Conservation (phyloP, 441 rosid genomes). For the Geranium incanum region DNA sequence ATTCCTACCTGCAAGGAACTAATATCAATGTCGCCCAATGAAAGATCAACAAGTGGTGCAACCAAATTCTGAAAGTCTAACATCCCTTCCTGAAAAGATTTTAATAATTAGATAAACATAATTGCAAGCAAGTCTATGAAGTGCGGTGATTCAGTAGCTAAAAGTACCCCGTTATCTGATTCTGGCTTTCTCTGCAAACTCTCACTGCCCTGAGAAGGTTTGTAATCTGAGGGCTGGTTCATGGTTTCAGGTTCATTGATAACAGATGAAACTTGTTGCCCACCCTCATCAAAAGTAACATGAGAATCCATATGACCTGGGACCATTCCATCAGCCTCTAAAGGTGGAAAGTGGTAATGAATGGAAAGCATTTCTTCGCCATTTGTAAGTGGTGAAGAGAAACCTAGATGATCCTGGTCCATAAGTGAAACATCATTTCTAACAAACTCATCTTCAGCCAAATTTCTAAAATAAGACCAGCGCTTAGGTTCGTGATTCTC, state of each 20-base stretch:
- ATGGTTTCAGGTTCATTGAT: constrained; percentile 30
- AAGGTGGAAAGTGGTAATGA: constrained; percentile 55
- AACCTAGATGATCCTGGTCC: constrained; percentile 53
- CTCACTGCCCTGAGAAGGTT: constrained; percentile 42
- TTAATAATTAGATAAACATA: constrained; percentile 11
- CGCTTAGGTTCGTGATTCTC: constrained; percentile 52
- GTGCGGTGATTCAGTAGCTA: constrained; percentile 13
- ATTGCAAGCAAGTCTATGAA: neutral
- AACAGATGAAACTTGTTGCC: constrained; percentile 31
- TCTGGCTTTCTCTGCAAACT: constrained; percentile 40
- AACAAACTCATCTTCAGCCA: constrained; percentile 51
- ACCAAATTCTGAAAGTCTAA: constrained; percentile 39
- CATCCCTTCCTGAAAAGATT: constrained; percentile 37
- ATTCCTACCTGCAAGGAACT: constrained; percentile 64
- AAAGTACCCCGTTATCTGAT: constrained; percentile 48
- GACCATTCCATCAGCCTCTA: constrained; percentile 39
- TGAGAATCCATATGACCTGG: constrained; percentile 32
- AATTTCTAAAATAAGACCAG: constrained; percentile 66
- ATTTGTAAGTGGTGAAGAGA: constrained; percentile 41
- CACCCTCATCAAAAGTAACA: constrained; percentile 39
- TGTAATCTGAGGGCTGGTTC: constrained; percentile 30
- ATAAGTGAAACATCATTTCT: constrained; percentile 47
- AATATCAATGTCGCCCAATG: constrained; percentile 42
- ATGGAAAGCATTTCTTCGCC: constrained; percentile 35
- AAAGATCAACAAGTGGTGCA: constrained; percentile 36